phyloP scores from a whole-genome alignment of 331 rosid genomes.

The Quercus phellos region DNA sequence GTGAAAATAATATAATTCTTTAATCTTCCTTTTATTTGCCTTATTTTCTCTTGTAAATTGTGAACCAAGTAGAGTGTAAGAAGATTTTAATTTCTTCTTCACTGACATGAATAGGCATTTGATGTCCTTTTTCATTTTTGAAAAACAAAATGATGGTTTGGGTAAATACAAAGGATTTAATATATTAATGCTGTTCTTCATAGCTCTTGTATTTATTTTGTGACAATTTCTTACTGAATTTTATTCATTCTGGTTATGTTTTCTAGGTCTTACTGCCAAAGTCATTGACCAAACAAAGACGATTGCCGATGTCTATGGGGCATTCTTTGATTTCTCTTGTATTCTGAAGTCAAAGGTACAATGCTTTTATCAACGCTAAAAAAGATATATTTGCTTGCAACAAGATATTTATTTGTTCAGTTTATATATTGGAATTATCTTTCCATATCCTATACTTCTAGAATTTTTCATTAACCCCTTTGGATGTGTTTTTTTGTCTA shows the following conservation, averaged over 20 bases:
- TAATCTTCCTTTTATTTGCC: too few species aligned
- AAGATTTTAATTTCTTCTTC: too few species aligned
- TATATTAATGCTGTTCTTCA: not conserved
- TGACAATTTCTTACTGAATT: slow-evolving; percentile 3
- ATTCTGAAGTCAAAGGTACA: slow-evolving; percentile 77
- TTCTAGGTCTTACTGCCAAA: slow-evolving; percentile 90
- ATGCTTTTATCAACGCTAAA: not conserved
- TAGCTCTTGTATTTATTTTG: slow-evolving; percentile 8
- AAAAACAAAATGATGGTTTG: not conserved
- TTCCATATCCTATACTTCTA: not conserved
- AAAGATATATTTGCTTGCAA: not conserved
- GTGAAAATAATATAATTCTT: too few species aligned
- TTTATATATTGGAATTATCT: not conserved
- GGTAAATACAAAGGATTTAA: not conserved
- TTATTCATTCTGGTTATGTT: slow-evolving; percentile 21
- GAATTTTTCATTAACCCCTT: not conserved
- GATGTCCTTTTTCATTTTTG: not conserved
- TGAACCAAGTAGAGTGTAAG: too few species aligned
- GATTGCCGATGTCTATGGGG: slow-evolving; percentile 80
- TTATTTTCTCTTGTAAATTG: too few species aligned
- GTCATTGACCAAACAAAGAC: slow-evolving; percentile 77
- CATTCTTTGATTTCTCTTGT: slow-evolving; percentile 84
- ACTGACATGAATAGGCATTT: not conserved
- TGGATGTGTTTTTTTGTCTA: not conserved
- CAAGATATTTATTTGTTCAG: not conserved